Percentiles rank a stretch among this genome's conserved stretches.
These are phyloP conservation scores for Trametes cubensis DNA, from an alignment of 768 basidiomycete genomes.

Conservation along the genomic window DNA sequence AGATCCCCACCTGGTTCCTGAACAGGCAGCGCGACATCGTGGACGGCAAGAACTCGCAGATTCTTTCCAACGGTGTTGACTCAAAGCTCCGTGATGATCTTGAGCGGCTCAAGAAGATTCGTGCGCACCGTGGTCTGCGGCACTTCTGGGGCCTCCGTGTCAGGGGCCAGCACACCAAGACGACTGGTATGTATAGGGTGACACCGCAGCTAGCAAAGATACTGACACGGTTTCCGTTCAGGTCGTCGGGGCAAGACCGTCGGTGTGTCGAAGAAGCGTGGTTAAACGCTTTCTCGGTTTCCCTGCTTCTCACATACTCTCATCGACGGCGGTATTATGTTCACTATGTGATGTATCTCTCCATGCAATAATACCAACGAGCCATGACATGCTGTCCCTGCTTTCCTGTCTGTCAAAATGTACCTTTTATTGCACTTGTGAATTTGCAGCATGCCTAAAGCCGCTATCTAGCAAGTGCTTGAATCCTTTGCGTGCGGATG, in stretches of 20 bases:
- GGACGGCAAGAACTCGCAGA: conserved; percentile 96
- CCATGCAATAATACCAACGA: conserved; percentile 27
- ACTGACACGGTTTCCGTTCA: conserved; percentile 33
- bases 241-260: conserved; percentile 96
- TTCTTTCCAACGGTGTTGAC: conserved; percentile 95
- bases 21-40: conserved; percentile 99
- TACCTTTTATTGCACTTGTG: neutral
- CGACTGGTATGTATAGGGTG: conserved; percentile 66
- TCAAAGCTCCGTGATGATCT: conserved; percentile 98
- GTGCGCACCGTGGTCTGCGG: conserved; percentile 91
- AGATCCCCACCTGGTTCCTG: conserved; percentile 99
- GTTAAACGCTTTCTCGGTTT: conserved; percentile 38
- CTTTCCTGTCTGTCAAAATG: neutral
- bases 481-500: too few relatives aligned
- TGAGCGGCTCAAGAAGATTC: conserved; percentile 98
- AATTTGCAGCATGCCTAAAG: too few relatives aligned
- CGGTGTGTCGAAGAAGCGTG: conserved; percentile 92
- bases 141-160: conserved; percentile 96
- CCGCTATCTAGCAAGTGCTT: too few relatives aligned
- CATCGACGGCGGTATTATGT: conserved; percentile 26
- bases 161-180: conserved; percentile 99
- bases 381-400: conserved; percentile 23
- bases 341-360: conserved; percentile 25
- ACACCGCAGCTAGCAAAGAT: neutral
- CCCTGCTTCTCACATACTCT: conserved; percentile 11